Percentiles rank a stretch among this genome's conserved stretches.
These are phyloP conservation scores for Pontederia crassipes DNA, from an alignment of 176 grass and related monocot species.

Conservation along the genomic window DNA sequence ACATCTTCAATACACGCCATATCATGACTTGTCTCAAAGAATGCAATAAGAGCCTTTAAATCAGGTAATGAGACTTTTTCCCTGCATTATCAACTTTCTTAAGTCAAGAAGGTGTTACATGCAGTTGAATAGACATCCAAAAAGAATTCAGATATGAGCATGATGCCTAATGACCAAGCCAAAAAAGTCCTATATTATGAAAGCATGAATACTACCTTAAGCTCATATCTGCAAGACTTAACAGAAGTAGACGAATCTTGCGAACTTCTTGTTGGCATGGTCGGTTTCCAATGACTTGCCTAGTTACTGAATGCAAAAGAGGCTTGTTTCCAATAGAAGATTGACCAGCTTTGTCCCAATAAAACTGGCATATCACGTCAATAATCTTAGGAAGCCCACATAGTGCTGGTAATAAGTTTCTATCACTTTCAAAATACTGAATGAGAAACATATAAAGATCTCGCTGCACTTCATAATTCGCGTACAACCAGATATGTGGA, in stretches of 20 bases:
- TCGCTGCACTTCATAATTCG: conserved; percentile 76
- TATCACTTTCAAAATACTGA: conserved; percentile 78
- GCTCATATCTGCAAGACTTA: conserved; percentile 94
- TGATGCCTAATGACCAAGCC: not conserved
- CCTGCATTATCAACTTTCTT: conserved; percentile 37
- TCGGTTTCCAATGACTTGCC: conserved; percentile 58
- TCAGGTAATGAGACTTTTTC: conserved; percentile 66
- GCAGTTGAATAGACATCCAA: not conserved
- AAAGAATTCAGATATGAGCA: not conserved
- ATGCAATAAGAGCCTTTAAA: conserved; percentile 78
- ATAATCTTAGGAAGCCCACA: conserved; percentile 77
- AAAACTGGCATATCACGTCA: conserved; percentile 62
- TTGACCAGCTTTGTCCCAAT: conserved; percentile 65
- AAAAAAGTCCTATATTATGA: not conserved
- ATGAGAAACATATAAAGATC: conserved; percentile 84
- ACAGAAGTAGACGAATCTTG: conserved; percentile 78
- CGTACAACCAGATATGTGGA: conserved; percentile 84
- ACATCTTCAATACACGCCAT: conserved; percentile 91
- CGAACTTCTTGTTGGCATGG: conserved; percentile 63
- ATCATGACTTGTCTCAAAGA: conserved; percentile 95
- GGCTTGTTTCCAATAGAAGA: conserved; percentile 48
- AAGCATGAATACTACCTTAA: conserved; percentile 40
- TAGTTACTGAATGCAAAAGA: conserved; percentile 50
- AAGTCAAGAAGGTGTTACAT: conserved; percentile 2
- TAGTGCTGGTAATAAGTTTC: conserved; percentile 45